Evolutionary conservation across 2,329 filamentous ascomycete genomes (phyloP), one percentile per base, ranked within the genome.

Genomic region (Penicillium brevicompactum): DNA sequence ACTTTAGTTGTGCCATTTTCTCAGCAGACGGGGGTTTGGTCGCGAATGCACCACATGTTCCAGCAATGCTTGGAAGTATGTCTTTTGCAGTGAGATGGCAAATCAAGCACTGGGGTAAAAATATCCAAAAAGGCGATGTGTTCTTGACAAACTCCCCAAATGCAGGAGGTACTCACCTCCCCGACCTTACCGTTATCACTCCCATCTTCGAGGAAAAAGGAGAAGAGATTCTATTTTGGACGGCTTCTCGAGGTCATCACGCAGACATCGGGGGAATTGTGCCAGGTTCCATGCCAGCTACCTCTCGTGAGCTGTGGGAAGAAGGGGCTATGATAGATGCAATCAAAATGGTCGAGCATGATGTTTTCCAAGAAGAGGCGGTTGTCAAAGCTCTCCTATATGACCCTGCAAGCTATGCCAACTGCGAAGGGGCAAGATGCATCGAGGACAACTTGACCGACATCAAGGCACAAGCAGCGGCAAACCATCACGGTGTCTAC

Each of bases 121-220:
- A 27, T 27, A 27, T 27, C 24, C 24, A 6, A 30, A 87, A 88
- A 61, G 90, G 90, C 22, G 90, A 93, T 69, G 89, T 92, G 0
- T 81, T 93, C 44, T 86, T 91, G 7, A 87, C 88, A 0, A 93
- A 93, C 62, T 89, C 92, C 65, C 90, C 89, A 85, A 67, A 90
- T 87, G 91, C 85, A 64, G 90, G 90, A n/a, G 90, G 90, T 21
- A 92, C 89, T 0, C 90, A 92, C 77, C 74, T 92, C 22, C 89
- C 89, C 0, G 89, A 92, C 64, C 87, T 92, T 49, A 92, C 89
- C 0, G 84, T 91, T 38, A 82, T 91, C 53, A 91, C 89, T 52
- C 89, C 89, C 0, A 87, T 87, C 0, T 92, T 91, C 70, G 77
- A 89, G 84, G 0, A 88, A 0, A 8, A 27, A 27, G 24, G 24